Conservation (phyloP, 73 alveolate species). For the Urostyla sp. region DNA sequence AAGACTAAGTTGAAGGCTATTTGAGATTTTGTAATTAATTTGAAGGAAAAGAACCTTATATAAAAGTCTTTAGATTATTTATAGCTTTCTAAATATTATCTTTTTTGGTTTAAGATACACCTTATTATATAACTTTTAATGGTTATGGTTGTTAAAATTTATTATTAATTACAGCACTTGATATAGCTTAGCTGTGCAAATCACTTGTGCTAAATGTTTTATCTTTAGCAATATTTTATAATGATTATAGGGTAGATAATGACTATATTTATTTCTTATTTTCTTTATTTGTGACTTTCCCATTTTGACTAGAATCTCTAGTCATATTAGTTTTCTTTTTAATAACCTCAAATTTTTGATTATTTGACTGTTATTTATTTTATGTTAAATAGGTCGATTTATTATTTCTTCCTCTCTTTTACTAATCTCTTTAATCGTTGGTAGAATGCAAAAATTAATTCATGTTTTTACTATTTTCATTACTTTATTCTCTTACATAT, state of each 20-base stretch:
- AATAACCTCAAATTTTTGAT: no score
- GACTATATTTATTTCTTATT: no score
- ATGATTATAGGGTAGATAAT: not conserved
- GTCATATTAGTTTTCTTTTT: not conserved
- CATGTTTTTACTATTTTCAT: no score
- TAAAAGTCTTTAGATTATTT: constrained; percentile 31
- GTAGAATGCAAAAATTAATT: no score
- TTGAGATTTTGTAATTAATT: not conserved
- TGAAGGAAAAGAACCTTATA: constrained; percentile 27
- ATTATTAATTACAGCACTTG: not conserved
- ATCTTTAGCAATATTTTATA: not conserved
- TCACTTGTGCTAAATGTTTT: constrained; percentile 40
- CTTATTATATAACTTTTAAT: not conserved
- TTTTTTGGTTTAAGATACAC: not conserved
- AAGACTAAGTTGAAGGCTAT: not conserved
- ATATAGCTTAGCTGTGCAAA: not conserved
- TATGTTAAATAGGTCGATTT: no score
- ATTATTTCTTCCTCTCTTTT: no score
- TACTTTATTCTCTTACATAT: no score
- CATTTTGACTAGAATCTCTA: constrained; percentile 4
- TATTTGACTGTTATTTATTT: no score
- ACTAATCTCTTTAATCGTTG: no score
- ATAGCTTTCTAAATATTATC: constrained; percentile 44
- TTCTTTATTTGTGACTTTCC: not conserved
- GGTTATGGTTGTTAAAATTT: not conserved